Evolutionary conservation across 345 rosid species (phyloP).

Genomic region (Mercurialis annua): DNA sequence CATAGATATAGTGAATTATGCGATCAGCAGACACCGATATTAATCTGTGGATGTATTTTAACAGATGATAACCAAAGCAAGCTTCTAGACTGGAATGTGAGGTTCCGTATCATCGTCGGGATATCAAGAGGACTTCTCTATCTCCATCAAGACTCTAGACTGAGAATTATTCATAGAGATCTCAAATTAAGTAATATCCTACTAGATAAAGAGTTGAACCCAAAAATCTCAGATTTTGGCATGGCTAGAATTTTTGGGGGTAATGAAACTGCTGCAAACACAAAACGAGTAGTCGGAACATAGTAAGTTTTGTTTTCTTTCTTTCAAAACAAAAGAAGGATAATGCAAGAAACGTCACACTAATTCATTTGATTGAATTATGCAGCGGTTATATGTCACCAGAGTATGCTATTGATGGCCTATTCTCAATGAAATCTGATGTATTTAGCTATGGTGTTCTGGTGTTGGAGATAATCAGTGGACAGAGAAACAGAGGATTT

Average conservation of each 20-base stretch:
- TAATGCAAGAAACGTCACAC: background rate
- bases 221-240: no score
- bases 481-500: no score
- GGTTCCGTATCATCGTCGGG: slow-evolving; percentile 8
- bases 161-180: no score
- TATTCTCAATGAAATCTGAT: slow-evolving; percentile 13
- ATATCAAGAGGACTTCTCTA: no score
- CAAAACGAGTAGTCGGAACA: slow-evolving; percentile 14
- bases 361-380: no score
- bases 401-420: slow-evolving; percentile 10
- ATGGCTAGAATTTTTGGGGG: no score
- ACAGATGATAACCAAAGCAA: background rate
- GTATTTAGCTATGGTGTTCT: slow-evolving; percentile 19
- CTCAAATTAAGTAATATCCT: no score
- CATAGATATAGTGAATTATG: no score
- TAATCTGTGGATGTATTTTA: background rate
- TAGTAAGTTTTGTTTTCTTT: background rate
- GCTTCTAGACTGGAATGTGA: slow-evolving; percentile 6
- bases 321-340: no score
- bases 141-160: no score
- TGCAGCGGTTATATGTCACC: slow-evolving; percentile 18
- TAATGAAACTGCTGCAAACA: slow-evolving; percentile 10
- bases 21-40: no score
- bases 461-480: slow-evolving; percentile 11
- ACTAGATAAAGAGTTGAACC: no score